Evolutionary conservation across 2,329 filamentous ascomycete genomes (phyloP).

Genomic region (Exophiala bonariae): DNA sequence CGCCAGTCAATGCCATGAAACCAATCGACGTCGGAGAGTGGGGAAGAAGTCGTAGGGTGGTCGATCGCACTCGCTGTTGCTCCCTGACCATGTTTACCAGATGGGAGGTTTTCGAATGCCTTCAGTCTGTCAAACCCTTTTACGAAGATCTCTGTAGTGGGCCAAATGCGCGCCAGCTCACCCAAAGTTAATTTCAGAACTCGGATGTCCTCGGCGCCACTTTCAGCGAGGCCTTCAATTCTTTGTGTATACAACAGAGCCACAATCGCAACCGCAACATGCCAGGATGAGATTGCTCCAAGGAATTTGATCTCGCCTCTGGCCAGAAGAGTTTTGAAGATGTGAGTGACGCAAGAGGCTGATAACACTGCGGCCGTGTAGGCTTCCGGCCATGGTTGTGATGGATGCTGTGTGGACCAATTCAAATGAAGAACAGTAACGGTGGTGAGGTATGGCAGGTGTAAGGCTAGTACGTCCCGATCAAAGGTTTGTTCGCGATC

Average conservation of each 20-base stretch:
- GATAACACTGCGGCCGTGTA: slow-evolving; percentile 39
- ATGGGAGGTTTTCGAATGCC: slow-evolving; percentile 8
- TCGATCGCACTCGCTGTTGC: neutral
- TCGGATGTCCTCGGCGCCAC: slow-evolving; percentile 36
- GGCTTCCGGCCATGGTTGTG: slow-evolving; percentile 36
- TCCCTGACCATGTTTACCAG: neutral
- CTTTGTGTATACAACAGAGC: slow-evolving; percentile 41
- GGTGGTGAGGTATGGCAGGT: slow-evolving; percentile 44
- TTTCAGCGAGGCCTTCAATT: slow-evolving; percentile 32
- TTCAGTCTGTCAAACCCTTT: slow-evolving; percentile 34
- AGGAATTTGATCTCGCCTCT: slow-evolving; percentile 43
- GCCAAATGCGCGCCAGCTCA: slow-evolving; percentile 39
- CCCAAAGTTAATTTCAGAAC: slow-evolving; percentile 34
- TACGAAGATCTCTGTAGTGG: slow-evolving; percentile 37
- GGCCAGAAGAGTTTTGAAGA: slow-evolving; percentile 40
- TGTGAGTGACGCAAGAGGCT: slow-evolving; percentile 40
- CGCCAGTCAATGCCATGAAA: slow-evolving; percentile 1
- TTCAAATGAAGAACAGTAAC: slow-evolving; percentile 43
- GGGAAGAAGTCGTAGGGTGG: neutral
- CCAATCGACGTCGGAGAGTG: neutral
- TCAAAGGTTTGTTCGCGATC: slow-evolving; percentile 36
- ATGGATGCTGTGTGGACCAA: slow-evolving; percentile 31
- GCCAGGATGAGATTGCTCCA: slow-evolving; percentile 47
- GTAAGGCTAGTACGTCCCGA: slow-evolving; percentile 43
- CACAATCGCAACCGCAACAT: slow-evolving; percentile 43